Base-by-base conservation (phyloP, 345 rosid species). In the Hibiscus tridactylites region DNA sequence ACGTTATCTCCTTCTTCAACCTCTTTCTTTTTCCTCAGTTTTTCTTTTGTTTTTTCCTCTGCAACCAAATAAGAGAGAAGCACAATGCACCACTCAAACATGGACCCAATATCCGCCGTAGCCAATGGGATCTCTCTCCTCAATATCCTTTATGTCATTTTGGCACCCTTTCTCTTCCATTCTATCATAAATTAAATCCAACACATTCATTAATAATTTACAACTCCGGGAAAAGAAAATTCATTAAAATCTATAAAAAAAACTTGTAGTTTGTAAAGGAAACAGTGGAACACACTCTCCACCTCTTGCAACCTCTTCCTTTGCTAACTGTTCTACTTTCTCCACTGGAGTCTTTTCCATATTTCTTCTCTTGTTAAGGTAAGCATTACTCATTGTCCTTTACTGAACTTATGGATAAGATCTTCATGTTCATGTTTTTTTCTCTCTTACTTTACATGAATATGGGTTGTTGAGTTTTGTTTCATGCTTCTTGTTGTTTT, bases 91-190 rank as follows among this genome's bases (percentile, higher is more conserved):
- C 94, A 87, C 92, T 73, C 81, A 76, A 67, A 31, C 26, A 44
- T 56, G 76, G 80, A 68, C 82, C 82, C 87, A 66, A 70, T 84
- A 86, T 89, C 95, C 79, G 47, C 42, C 37, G 31, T 74, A 78
- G 65, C 91, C 97, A 91, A 86, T 88, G 62, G 76, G 53, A 81
- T 81, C 84, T 47, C 81, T 71, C 60, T 83, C 35, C 79, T 31
- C 86, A 83, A 86, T 85, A 88, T 91, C 97, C 69, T 78, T 49
- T 26, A 37, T 26, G 31, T 47, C 70, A 52, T 35, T 56, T 71
- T 60, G 71, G 74, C 67, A 60, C 42, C 68, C 31, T 29, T 68
- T 68, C 29, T 46, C 31, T 16, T 24, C 50, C 10, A 24, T 65
- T 65, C 26, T 65, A 46, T 46, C 70, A 65, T 46, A 24, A 65